Evolutionary conservation across 441 rosid species (phyloP), one percentile per base, ranked within the genome.

Genomic region (Monsonia emarginata): DNA sequence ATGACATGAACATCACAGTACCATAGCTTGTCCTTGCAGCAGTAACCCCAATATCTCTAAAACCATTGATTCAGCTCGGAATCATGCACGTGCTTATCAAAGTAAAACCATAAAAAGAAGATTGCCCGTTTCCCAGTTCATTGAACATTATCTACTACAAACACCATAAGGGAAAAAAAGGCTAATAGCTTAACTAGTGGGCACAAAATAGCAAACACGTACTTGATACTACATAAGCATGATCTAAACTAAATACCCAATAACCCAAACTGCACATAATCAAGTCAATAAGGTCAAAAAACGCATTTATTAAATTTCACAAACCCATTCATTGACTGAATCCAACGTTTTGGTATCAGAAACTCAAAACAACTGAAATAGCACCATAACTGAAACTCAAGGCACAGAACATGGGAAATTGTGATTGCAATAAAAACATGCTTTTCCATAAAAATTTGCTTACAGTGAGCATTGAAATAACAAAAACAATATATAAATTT

Each of bases 241-340:
- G 22, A 22, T 16, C 9, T 18, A 16, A 46, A 18, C 3, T 0
- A 16, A 22, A 16, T 46, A 46, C 22, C 8, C 54, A 16, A 46
- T 46, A 50, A 18, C 57, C 57, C 57, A 50, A 50, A 50, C 21
- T 50, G 57, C 57, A 21, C 57, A 50, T 21, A 19, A 50, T 48
- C 5, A 19, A 44, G 50, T 1, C 1, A 14, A 44, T 10, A 44
- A 44, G 18, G 11, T n/a, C 10, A 18, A 5, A 42, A 0, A 42
- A 13, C 5, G 16, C 42, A 42, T 42, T 42, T 48, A 0, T 7
- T 18, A 48, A 48, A 48, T 18, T 50, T 7, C 25, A 19, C 25
- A 50, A 7, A 18, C 57, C 57, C 24, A 50, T 4, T 26, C 26
- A 50, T 50, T 18, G 25, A 18, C 16, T 50, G 57, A 50, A 50